Conservation (phyloP, 2,329 filamentous ascomycete species). For the Colletotrichum falcatum region DNA sequence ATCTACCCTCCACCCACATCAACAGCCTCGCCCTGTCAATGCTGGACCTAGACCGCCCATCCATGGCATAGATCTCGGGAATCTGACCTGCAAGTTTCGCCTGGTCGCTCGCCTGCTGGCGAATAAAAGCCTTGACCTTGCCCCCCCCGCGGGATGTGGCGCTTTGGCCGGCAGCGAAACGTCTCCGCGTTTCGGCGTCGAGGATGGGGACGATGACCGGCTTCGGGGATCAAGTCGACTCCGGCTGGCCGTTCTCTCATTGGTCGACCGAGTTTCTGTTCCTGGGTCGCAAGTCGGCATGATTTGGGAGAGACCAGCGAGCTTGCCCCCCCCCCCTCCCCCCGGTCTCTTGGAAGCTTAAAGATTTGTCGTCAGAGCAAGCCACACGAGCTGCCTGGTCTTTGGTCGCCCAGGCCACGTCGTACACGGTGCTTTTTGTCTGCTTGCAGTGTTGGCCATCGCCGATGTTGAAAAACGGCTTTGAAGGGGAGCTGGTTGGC, state of each 20-base stretch:
- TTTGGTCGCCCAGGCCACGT: not conserved
- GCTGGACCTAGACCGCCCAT: not conserved
- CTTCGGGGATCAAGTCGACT: constrained; percentile 6
- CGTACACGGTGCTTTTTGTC: not conserved
- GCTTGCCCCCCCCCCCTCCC: not conserved
- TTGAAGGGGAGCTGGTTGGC: not conserved
- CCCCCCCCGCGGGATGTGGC: constrained; percentile 14
- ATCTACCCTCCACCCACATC: not conserved
- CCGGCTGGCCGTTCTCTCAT: not conserved
- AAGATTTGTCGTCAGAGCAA: not conserved
- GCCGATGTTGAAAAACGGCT: too few species aligned
- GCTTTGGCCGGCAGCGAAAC: constrained; percentile 39
- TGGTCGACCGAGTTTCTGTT: not conserved
- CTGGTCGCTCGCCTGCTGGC: constrained; percentile 8
- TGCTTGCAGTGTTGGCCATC: not conserved
- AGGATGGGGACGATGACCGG: constrained; percentile 21
- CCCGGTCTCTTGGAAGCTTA: not conserved
- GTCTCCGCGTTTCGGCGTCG: constrained; percentile 29
- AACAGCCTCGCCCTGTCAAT: not conserved
- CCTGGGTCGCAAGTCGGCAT: constrained; percentile 12
- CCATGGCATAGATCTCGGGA: constrained; percentile 27
- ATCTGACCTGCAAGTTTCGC: constrained; percentile 21
- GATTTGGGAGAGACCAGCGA: not conserved
- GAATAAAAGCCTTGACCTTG: constrained; percentile 12
- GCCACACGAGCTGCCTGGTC: not conserved